Base-by-base conservation (phyloP, 108 stramenopile genomes). In the Pseudonitzschia multiseries region DNA sequence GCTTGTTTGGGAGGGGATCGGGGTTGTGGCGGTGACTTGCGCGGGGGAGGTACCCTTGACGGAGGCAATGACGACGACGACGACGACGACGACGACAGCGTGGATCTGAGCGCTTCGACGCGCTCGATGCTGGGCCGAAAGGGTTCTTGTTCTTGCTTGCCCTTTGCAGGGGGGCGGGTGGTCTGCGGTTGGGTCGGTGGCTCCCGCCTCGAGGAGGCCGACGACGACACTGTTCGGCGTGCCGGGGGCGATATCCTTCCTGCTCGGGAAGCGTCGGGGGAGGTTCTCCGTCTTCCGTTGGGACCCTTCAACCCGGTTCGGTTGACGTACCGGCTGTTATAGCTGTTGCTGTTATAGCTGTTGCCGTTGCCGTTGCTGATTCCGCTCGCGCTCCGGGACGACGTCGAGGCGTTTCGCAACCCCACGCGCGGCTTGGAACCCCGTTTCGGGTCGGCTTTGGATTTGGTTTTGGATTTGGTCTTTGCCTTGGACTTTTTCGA, bases 241-340 rank as follows among this genome's bases (percentile, higher is more conserved):
- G 36, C 20, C 54, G 54, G n/a, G n/a, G n/a, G n/a, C n/a, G n/a
- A n/a, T n/a, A n/a, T n/a, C n/a, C n/a, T n/a, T n/a, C n/a, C n/a
- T n/a, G n/a, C n/a, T n/a, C n/a, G n/a, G n/a, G n/a, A n/a, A n/a
- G n/a, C n/a, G n/a, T n/a, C 17, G 2, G 54, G 54, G 21, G 54
- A 24, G 8, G 46, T 10, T 48, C 46, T 18, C 54, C 54, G 54
- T 1, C 52, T 20, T 17, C 22, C 9, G 21, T 24, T 2, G 21
- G 54, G 3, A 2, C 20, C 29, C 8, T 62, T 62, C 36, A 62
- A 1, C 29, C 61, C 61, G 36, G n/a, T 33, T 40, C 61, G 32
- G 61, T 62, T 62, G n/a, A 56, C 46, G 46, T 48, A 48, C 17
- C 46, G 46, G 46, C 46, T 18, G 46, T n/a, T n/a, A n/a, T 6